phyloP scores from a whole-genome alignment of 495 filamentous ascomycete species.

The Neurospora sp. region DNA sequence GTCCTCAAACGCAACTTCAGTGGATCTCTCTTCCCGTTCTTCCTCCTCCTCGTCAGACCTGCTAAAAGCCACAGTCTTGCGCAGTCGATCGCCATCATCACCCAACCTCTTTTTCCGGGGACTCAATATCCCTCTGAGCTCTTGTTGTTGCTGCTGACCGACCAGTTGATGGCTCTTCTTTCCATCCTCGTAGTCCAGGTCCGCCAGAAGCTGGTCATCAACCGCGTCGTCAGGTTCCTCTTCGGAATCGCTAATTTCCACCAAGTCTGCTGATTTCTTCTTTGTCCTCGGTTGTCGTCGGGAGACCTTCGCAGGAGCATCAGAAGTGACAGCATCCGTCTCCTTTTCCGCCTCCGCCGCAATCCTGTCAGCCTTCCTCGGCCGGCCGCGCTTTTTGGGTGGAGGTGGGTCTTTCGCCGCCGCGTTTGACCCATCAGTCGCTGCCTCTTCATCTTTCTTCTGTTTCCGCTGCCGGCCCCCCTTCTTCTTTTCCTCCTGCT shows the following conservation, averaged over 20 bases:
- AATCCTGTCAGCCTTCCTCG: conserved; percentile 5
- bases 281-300: neutral
- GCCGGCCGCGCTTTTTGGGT: conserved; percentile 13
- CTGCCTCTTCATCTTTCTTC: neutral
- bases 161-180: neutral
- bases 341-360: conserved; percentile 1
- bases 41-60: conserved; percentile 14
- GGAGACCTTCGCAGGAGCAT: conserved; percentile 1
- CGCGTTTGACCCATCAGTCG: neutral
- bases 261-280: neutral
- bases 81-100: conserved; percentile 6
- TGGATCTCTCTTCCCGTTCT: conserved; percentile 13
- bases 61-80: conserved; percentile 34
- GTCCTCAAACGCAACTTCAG: neutral
- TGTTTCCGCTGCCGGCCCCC: neutral
- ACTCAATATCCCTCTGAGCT: conserved; percentile 31
- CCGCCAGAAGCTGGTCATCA: neutral
- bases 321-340: neutral
- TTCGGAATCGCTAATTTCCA: neutral
- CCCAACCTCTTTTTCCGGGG: conserved; percentile 21
- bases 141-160: neutral
- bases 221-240: neutral
- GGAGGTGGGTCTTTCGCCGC: neutral
- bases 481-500: conserved; percentile 1
- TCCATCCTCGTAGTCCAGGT: neutral